Conservation (phyloP, 2,329 filamentous ascomycete species). For the Rugonectria rugulosa region DNA sequence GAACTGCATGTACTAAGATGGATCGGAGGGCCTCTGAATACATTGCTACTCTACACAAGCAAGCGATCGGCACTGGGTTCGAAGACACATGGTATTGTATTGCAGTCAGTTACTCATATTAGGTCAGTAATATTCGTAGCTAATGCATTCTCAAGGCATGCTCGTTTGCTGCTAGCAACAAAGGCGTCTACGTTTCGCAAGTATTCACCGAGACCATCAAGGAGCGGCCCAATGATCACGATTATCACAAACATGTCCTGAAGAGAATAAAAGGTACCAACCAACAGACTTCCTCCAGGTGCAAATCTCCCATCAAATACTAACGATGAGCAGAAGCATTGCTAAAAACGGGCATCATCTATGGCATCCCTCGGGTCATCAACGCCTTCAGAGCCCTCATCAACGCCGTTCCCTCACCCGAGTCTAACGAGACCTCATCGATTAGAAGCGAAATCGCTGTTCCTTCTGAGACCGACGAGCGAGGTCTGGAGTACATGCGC, state of each 20-base stretch:
- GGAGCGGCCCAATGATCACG: slow-evolving; percentile 5
- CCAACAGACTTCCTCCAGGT: too few species aligned
- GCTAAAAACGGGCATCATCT: slow-evolving; percentile 38
- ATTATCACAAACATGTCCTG: slow-evolving; percentile 21
- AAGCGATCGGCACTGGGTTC: slow-evolving; percentile 9
- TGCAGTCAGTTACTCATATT: not conserved
- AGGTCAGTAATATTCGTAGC: not conserved
- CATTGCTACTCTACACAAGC: slow-evolving; percentile 12
- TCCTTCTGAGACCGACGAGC: slow-evolving; percentile 24
- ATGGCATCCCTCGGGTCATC: slow-evolving; percentile 38
- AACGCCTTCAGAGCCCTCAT: slow-evolving; percentile 36
- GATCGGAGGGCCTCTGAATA: slow-evolving; percentile 16
- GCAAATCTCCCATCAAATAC: not conserved
- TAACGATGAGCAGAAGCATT: slow-evolving; percentile 24
- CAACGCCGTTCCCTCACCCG: slow-evolving; percentile 25
- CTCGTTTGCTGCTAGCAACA: slow-evolving; percentile 28
- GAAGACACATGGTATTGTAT: slow-evolving; percentile 29
- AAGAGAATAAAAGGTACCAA: slow-evolving; percentile 21
- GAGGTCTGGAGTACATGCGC: slow-evolving; percentile 35
- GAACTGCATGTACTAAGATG: slow-evolving; percentile 2
- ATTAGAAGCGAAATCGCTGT: slow-evolving; percentile 27
- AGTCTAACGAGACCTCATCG: slow-evolving; percentile 31
- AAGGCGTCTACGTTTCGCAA: slow-evolving; percentile 25
- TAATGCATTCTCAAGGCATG: slow-evolving; percentile 11
- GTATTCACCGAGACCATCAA: slow-evolving; percentile 22